These are phyloP conservation scores for Cyclocybe aegerita DNA, from an alignment of 768 basidiomycete genomes.

Conservation along the genomic window DNA sequence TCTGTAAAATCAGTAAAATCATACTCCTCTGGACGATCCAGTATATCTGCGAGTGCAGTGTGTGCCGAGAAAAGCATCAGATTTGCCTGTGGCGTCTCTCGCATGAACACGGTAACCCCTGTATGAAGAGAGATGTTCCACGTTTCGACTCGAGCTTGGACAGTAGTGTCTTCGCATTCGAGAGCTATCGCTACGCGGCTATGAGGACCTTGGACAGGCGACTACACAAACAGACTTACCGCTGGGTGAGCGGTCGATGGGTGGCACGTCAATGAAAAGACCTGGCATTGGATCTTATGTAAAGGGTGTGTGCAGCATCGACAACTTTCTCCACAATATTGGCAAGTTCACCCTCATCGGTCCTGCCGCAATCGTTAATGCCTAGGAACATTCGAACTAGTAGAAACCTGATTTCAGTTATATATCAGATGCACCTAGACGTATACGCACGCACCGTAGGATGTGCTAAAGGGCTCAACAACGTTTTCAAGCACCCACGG, in stretches of 20 bases:
- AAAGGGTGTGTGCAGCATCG: slow-evolving; percentile 25
- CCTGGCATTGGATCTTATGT: slow-evolving; percentile 29
- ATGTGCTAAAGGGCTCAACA: too few relatives aligned
- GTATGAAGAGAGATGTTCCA: slow-evolving; percentile 32
- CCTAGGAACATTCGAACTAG: slow-evolving; percentile 33
- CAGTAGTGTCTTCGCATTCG: neutral
- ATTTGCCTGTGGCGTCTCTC: slow-evolving; percentile 18
- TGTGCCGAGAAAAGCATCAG: slow-evolving; percentile 34
- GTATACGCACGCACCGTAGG: too few relatives aligned
- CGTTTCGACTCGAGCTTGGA: slow-evolving; percentile 9
- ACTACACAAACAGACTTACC: slow-evolving; percentile 19
- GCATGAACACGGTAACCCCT: slow-evolving; percentile 22
- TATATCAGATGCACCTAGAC: too few relatives aligned
- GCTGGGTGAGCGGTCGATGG: slow-evolving; percentile 33
- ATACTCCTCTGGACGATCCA: slow-evolving; percentile 31
- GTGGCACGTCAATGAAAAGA: slow-evolving; percentile 39
- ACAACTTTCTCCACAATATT: slow-evolving; percentile 24
- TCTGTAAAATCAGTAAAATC: slow-evolving; percentile 30
- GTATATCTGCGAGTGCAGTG: slow-evolving; percentile 25
- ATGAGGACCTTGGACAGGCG: neutral
- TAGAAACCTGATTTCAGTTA: neutral
- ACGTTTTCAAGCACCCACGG: too few relatives aligned
- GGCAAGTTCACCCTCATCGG: slow-evolving; percentile 25
- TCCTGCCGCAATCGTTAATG: slow-evolving; percentile 38
- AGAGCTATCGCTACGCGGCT: neutral